Evolutionary conservation across 176 grass and related monocot species (phyloP), one percentile per base, ranked within the genome.

Genomic region (Oryza glaberrima): DNA sequence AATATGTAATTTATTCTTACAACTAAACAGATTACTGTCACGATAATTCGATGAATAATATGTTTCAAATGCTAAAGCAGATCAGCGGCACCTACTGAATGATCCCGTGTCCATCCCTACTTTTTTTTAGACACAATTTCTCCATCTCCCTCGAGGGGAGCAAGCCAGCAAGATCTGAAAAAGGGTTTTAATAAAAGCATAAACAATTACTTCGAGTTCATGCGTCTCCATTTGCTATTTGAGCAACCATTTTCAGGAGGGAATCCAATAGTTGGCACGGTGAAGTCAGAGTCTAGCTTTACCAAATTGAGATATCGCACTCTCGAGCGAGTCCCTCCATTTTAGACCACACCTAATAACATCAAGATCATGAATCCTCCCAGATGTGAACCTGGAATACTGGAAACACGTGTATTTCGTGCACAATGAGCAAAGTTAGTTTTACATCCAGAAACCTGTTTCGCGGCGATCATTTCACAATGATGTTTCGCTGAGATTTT

Each of bases 211-310:
- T 23, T 52, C 11, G 16, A 41, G 13, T 66, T 67, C 45, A 43
- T 52, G 30, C 11, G 65, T 75, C 72, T 13, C 30, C 77, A 67
- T 86, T 86, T 56, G 20, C 35, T 82, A 35, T 36, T 73, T 66
- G 3, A 51, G 12, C 25, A 9, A 19, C 65, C 80, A 9, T 25
- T 88, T 66, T 66, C 43, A 66, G 0, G 6, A 54, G 10, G 20
- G 66, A 83, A 66, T 43, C 40, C 0, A 41, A 48, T 43, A 14
- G 68, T 66, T 63, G 6, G 35, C 72, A 23, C 17, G 5, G 51
- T 75, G 28, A 65, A 65, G 32, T 32, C 6, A 2, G 47, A 63
- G 61, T 58, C 43, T 20, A 69, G n/a, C 77, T 77, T 80, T 41
- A 48, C 41, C 17, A 43, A 30, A 65, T 22, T 32, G 52, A 76